Evolutionary conservation across 495 filamentous ascomycete genomes (phyloP), one percentile per base, ranked within the genome.

Genomic region (Cladorrhinum samala): DNA sequence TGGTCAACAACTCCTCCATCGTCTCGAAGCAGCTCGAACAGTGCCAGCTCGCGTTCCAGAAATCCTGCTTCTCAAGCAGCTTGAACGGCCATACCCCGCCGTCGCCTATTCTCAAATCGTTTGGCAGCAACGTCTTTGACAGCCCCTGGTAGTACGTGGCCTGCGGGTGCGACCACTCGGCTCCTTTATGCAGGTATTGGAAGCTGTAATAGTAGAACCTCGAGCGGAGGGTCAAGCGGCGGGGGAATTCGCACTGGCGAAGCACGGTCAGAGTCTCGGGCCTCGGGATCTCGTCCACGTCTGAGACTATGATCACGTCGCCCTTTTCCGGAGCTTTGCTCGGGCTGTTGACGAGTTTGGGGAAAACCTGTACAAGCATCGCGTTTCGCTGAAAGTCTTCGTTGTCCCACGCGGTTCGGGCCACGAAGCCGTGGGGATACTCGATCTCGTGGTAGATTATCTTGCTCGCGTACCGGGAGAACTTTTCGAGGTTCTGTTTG

Each of bases 151-250:
- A 83, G 39, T 67, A 74, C 1, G 77, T 81, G 0, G 77, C 79
- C 59, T 81, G 78, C 8, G 79, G 79, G 48, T 81, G 78, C 9
- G 68, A 56, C 78, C 78, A 81, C 54, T 80, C 71, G 21, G 63
- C 18, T n/a, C 71, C 75, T 11, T 61, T 73, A 48, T 79, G 78
- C 30, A 71, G 63, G 63, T 71, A 80, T 61, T 81, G 78, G 63
- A 81, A 82, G 51, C 64, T 69, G 65, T 82, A 82, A 59, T 79
- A 79, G 59, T 81, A 81, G 63, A 78, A 80, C 20, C 68, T 58
- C 19, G 66, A 74, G 14, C 72, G 61, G n/a, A 82, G 69, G 5
- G 78, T 81, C 20, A 78, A 63, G 9, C 78, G 72, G 9, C 67
- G 69, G 1, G 78, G 77, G 62, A 80, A 79, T 2, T 46, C 50